Evolutionary conservation across 495 filamentous ascomycete species (phyloP).

Genomic region (Rhizodiscina lignyota): DNA sequence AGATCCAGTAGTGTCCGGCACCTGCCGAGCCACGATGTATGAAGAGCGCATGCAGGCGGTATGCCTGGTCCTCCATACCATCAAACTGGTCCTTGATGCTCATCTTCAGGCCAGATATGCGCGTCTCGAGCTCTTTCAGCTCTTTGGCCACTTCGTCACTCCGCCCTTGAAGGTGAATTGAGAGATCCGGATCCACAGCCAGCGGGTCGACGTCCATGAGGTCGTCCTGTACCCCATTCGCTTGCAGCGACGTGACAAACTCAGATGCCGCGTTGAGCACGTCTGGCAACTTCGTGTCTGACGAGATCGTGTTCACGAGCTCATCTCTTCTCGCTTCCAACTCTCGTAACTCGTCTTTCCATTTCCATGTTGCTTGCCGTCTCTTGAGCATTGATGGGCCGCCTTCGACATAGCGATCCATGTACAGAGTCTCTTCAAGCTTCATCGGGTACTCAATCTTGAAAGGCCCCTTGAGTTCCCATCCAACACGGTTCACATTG

Average conservation of each 20-base stretch:
- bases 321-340: conserved; percentile 33
- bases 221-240: no score
- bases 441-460: conserved; percentile 68
- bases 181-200: conserved; percentile 3
- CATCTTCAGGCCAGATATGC: no score
- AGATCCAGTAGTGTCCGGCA: conserved; percentile 93
- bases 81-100: conserved; percentile 50
- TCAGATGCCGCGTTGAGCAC: neutral
- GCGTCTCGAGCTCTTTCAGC: conserved; percentile 31
- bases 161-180: conserved; percentile 5
- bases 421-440: conserved; percentile 60
- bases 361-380: conserved; percentile 56
- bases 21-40: conserved; percentile 55
- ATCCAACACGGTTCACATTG: conserved; percentile 65
- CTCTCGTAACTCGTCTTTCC: conserved; percentile 44
- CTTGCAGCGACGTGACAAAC: neutral
- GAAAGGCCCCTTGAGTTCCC: conserved; percentile 36
- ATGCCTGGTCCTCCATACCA: conserved; percentile 41
- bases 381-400: no score
- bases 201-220: conserved; percentile 9
- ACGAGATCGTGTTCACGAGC: conserved; percentile 20
- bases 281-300: neutral
- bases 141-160: conserved; percentile 26
- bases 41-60: conserved; percentile 82
- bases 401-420: conserved; percentile 88